phyloP scores from a whole-genome alignment of 495 filamentous ascomycete genomes.

The Trichoderma erinaceum region DNA sequence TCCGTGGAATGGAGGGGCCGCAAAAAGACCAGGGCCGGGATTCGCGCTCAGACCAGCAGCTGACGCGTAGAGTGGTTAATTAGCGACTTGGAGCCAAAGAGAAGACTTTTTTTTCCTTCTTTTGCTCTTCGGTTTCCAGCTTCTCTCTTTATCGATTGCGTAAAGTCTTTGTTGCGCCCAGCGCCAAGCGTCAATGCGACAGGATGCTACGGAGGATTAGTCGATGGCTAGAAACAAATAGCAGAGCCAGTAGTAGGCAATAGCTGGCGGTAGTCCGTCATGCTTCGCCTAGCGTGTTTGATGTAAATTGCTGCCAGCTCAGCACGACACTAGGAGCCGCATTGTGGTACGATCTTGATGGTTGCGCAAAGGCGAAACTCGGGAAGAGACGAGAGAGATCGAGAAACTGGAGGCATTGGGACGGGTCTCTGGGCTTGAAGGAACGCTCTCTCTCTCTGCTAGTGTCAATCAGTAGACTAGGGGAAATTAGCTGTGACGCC shows the following conservation, averaged over 20 bases:
- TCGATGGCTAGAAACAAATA: background rate
- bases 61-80: background rate
- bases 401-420: background rate
- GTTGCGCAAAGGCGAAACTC: background rate
- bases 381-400: background rate
- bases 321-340: background rate
- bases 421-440: background rate
- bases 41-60: background rate
- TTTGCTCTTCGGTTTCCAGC: background rate
- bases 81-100: background rate
- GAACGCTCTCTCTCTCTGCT: too few species aligned
- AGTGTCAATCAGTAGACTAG: background rate
- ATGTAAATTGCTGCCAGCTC: background rate
- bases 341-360: constrained; percentile 4
- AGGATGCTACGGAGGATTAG: background rate
- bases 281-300: constrained; percentile 7
- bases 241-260: background rate
- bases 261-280: background rate
- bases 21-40: background rate
- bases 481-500: background rate
- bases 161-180: background rate
- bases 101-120: background rate
- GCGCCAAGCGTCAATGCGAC: background rate
- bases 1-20: background rate
- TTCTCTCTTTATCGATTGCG: too few species aligned